Evolutionary conservation across 805 yeast species (phyloP).

Genomic region (Metschnikowia lachancei): DNA sequence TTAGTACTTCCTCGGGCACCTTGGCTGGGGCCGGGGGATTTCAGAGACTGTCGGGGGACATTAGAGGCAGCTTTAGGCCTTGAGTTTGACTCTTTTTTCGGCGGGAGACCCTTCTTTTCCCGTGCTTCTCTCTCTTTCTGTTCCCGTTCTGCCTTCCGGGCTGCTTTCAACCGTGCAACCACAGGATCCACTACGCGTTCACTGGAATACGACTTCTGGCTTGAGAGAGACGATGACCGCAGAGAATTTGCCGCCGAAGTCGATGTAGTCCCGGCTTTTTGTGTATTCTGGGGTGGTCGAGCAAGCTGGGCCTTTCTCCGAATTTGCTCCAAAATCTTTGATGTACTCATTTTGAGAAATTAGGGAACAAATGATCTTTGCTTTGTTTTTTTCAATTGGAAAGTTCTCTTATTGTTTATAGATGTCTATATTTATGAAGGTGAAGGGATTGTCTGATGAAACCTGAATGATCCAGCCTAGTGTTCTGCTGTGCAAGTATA

Average conservation of each 20-base stretch:
- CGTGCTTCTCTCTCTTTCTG: constrained; percentile 35
- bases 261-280: not conserved
- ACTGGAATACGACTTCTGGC: constrained; percentile 1
- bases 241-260: not conserved
- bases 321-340: constrained; percentile 31
- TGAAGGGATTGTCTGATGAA: no score
- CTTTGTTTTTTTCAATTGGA: no score
- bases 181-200: constrained; percentile 58
- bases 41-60: no score
- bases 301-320: constrained; percentile 24
- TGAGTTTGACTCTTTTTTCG: constrained; percentile 17
- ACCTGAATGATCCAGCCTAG: no score
- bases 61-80: constrained; percentile 1
- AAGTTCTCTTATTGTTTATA: no score
- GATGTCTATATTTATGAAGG: no score
- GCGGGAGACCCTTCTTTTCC: constrained; percentile 33
- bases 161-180: constrained; percentile 64
- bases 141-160: constrained; percentile 55
- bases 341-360: constrained; percentile 10
- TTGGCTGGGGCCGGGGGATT: no score
- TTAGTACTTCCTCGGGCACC: not conserved
- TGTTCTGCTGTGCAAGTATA: no score
- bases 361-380: no score
- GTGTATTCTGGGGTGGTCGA: not conserved
- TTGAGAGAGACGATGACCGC: not conserved